A percentile compares a stretch with the other conserved stretches of the same genome.
phyloP scores from a whole-genome alignment of 1,284 basidiomycete genomes.

The Sporisorium sorghi region DNA sequence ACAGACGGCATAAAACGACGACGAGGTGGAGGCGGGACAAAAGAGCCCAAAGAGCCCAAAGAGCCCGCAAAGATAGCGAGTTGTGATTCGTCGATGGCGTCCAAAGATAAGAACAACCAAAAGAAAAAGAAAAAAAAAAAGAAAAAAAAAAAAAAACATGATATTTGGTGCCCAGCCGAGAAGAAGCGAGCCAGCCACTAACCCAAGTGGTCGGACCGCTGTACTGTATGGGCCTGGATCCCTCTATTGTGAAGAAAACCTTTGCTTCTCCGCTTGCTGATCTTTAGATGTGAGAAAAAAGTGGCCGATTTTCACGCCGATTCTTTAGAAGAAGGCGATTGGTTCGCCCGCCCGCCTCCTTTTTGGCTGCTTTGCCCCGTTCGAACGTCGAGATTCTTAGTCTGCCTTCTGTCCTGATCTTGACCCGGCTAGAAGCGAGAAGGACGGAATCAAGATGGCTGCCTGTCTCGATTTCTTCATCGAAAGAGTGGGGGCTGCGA shows the following conservation, averaged over 20 bases:
- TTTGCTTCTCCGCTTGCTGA: not conserved
- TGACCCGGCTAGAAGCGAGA: too few species aligned
- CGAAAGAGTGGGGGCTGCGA: not conserved
- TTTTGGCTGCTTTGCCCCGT: too few species aligned
- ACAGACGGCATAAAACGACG: conserved; percentile 6
- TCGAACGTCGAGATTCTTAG: too few species aligned
- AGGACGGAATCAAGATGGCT: too few species aligned
- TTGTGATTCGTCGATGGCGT: conserved; percentile 35
- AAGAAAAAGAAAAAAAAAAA: not conserved
- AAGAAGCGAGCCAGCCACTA: conserved; percentile 6
- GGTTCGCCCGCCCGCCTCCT: too few species aligned
- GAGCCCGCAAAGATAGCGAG: conserved; percentile 12
- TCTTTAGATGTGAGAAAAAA: conserved; percentile 11
- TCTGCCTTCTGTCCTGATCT: too few species aligned
- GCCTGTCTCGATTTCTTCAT: too few species aligned
- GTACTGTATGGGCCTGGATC: conserved; percentile 6
- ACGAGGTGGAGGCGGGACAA: conserved; percentile 28
- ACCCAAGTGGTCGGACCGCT: too few species aligned
- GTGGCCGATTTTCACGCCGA: conserved; percentile 18
- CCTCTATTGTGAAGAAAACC: not conserved
- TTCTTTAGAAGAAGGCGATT: not conserved
- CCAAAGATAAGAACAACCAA: conserved; percentile 26
- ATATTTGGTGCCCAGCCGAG: conserved; percentile 1
- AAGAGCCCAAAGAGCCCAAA: too few species aligned
- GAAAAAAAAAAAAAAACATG: not conserved